A percentile compares a stretch with the other conserved stretches of the same genome.
phyloP scores from a whole-genome alignment of 225 moss, liverwort and hornwort genomes.

The Climacium dendroides region DNA sequence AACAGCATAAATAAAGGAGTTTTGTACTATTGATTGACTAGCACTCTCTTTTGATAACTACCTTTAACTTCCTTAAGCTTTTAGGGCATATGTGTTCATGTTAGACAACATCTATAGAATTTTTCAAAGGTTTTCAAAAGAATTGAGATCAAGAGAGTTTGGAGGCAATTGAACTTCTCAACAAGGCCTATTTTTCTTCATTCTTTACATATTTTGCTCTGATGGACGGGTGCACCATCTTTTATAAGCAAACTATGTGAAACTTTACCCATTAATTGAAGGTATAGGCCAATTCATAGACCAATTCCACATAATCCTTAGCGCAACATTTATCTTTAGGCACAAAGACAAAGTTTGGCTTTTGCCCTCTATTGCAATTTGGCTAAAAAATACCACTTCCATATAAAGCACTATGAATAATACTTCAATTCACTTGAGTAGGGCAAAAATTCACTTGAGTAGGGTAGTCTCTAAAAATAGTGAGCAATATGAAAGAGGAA shows the following conservation, averaged over 20 bases:
- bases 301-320: not conserved
- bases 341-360: too few relatives aligned
- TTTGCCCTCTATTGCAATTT: not conserved
- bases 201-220: not conserved
- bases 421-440: not conserved
- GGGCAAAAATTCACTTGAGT: too few relatives aligned
- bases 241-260: rapidly evolving
- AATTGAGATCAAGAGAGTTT: not conserved
- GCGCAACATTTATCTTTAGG: too few relatives aligned
- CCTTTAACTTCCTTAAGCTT: not conserved
- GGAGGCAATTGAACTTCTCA: not conserved
- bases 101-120: not conserved
- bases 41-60: not conserved
- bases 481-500: too few relatives aligned
- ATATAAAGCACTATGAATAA: not conserved
- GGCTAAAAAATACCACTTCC: not conserved
- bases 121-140: not conserved
- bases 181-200: not conserved
- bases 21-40: not conserved
- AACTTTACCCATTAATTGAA: not conserved
- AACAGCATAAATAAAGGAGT: not conserved
- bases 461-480: too few relatives aligned
- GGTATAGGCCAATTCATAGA: not conserved
- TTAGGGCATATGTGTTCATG: rapidly evolving
- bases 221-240: rapidly evolving